Percentiles rank a stretch among this genome's conserved stretches.
Conservation (phyloP, 2,329 filamentous ascomycete species). For the Escovopsis sp. region DNA sequence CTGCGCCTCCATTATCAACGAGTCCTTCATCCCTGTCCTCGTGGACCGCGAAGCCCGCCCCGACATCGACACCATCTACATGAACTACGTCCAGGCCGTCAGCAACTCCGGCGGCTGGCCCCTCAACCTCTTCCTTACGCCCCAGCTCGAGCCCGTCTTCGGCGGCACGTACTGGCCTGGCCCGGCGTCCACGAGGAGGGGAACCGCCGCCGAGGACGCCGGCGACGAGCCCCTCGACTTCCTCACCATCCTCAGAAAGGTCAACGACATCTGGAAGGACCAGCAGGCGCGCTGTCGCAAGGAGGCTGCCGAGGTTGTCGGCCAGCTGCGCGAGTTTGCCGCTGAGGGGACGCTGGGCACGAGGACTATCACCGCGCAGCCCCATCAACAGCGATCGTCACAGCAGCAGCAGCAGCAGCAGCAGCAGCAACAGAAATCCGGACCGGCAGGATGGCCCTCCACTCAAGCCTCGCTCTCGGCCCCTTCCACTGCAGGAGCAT, state of each 20-base stretch:
- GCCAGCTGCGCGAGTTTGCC: constrained; percentile 72
- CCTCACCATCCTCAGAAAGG: constrained; percentile 65
- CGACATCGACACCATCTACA: constrained; percentile 89
- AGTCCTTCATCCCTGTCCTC: constrained; percentile 78
- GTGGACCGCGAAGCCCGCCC: constrained; percentile 89
- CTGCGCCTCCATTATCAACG: constrained; percentile 70
- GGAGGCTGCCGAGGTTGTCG: constrained; percentile 68
- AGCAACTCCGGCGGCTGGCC: constrained; percentile 88
- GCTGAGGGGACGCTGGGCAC: constrained; percentile 62
- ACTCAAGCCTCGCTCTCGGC: constrained; percentile 15
- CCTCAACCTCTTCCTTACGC: constrained; percentile 89
- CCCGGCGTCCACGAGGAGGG: constrained; percentile 40
- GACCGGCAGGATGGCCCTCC: constrained; percentile 15
- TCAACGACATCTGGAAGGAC: constrained; percentile 60
- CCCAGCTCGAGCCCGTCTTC: constrained; percentile 84
- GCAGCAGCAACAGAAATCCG: constrained; percentile 14
- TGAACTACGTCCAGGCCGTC: constrained; percentile 94
- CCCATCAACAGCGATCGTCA: too few relatives aligned
- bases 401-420: too few relatives aligned
- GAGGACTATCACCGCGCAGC: constrained; percentile 19
- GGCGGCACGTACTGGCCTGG: constrained; percentile 94
- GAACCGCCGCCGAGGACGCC: constrained; percentile 19
- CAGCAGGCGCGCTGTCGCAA: constrained; percentile 71
- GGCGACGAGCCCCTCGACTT: constrained; percentile 58
- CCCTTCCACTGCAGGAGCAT: constrained; percentile 10